A percentile compares a stretch with the other conserved stretches of the same genome.
phyloP scores from a whole-genome alignment of 257 asterid species.

The Solanum pimpinellifolium region DNA sequence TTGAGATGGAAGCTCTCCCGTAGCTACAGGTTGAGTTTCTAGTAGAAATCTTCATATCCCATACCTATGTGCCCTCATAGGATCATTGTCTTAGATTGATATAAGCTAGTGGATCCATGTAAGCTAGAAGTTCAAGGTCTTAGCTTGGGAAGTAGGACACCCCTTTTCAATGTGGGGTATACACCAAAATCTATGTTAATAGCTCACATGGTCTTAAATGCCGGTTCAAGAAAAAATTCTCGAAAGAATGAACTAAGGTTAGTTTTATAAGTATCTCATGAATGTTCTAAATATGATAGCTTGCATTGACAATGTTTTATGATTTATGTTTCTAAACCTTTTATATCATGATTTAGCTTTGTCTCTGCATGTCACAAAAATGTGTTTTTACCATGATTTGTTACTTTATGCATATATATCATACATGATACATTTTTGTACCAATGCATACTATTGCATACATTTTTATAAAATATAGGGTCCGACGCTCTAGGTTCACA shows the following conservation, averaged over 20 bases:
- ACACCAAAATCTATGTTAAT: neutral
- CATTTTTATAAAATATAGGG: neutral
- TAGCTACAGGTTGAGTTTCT: neutral
- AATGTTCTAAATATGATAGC: neutral
- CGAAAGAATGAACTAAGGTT: neutral
- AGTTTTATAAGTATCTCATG: neutral
- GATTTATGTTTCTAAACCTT: neutral
- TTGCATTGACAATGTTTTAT: neutral
- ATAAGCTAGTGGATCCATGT: neutral
- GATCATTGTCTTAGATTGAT: neutral
- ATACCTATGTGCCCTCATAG: neutral
- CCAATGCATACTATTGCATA: neutral
- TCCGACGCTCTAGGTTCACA: neutral
- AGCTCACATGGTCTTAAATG: neutral
- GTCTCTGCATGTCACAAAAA: neutral
- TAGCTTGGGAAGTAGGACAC: neutral
- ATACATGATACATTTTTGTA: no score
- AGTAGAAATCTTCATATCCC: neutral
- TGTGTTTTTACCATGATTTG: neutral
- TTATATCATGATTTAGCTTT: neutral
- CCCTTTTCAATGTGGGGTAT: neutral
- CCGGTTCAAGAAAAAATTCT: neutral
- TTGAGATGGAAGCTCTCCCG: neutral
- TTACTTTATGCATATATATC: neutral
- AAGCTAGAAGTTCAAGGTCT: neutral